Percentiles rank a stretch among this genome's conserved stretches.
These are phyloP conservation scores for Hyparrhenia diplandra DNA, from an alignment of 176 grass and related monocot species.

Conservation along the genomic window DNA sequence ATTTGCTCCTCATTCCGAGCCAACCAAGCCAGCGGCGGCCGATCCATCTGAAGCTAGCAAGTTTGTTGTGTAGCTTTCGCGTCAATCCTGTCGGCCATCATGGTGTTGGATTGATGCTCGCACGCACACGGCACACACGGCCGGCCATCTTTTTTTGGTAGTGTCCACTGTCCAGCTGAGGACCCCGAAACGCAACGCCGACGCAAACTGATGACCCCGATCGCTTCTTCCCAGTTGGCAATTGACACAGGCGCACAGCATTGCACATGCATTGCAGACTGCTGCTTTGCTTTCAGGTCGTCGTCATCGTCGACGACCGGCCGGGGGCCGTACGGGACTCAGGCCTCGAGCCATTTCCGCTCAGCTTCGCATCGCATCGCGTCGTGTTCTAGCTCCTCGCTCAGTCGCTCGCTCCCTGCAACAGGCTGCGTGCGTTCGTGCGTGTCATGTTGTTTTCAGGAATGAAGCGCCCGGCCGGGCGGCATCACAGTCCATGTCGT, in stretches of 20 bases:
- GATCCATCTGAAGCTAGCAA: background rate
- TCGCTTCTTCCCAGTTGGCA: background rate
- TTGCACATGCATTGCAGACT: background rate
- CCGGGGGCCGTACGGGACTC: background rate
- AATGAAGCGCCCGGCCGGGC: too few relatives aligned
- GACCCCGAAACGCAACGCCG: background rate
- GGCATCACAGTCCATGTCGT: too few relatives aligned
- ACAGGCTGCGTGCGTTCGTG: background rate
- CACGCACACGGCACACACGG: background rate
- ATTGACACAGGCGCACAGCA: background rate
- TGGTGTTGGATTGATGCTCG: background rate
- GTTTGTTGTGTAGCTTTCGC: background rate
- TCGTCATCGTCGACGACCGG: background rate
- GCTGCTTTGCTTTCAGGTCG: constrained; percentile 3
- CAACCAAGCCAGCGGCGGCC: background rate
- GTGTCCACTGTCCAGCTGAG: background rate
- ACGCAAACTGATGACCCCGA: too few relatives aligned
- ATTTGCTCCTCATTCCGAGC: too few relatives aligned
- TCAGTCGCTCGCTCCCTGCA: too few relatives aligned
- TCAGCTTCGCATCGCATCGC: background rate
- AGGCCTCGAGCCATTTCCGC: background rate
- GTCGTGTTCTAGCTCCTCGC: background rate
- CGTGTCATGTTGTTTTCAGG: background rate
- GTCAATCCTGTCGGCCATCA: background rate
- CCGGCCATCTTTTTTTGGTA: background rate